Evolutionary conservation across 1,139 yeast genomes (phyloP).

Genomic region (Pneumocystis wakefieldiae): DNA sequence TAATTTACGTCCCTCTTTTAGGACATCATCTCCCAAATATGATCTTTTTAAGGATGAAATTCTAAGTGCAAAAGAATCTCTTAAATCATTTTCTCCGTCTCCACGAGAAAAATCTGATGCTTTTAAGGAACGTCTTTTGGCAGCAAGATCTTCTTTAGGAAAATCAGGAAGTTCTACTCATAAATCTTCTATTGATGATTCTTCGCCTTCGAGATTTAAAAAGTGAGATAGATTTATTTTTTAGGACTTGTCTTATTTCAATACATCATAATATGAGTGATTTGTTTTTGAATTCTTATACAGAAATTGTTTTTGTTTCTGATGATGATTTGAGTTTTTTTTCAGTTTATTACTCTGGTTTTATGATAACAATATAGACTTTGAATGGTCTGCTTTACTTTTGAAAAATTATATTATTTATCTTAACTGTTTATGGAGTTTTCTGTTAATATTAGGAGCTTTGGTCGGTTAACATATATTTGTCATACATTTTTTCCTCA

Average conservation of each 20-base stretch:
- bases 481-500: neutral
- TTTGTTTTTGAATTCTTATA: neutral
- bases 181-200: neutral
- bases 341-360: neutral
- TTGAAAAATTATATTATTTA: neutral
- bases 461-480: neutral
- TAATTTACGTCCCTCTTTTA: neutral
- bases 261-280: neutral
- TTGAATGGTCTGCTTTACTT: neutral
- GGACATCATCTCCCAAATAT: neutral
- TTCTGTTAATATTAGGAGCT: neutral
- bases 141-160: neutral
- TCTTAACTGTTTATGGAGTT: neutral
- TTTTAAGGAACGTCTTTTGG: neutral
- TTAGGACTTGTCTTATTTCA: neutral
- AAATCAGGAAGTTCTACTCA: neutral
- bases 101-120: neutral
- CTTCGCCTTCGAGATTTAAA: neutral
- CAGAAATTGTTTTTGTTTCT: neutral
- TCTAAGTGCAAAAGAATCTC: neutral
- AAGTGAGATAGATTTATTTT: neutral
- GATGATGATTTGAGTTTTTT: neutral
- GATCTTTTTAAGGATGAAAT: neutral
- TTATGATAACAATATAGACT: neutral
- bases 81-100: neutral